A percentile compares a stretch with the other conserved stretches of the same genome.
Evolutionary conservation across 345 rosid species (phyloP).

Genomic region (Eucalyptus melliodora): DNA sequence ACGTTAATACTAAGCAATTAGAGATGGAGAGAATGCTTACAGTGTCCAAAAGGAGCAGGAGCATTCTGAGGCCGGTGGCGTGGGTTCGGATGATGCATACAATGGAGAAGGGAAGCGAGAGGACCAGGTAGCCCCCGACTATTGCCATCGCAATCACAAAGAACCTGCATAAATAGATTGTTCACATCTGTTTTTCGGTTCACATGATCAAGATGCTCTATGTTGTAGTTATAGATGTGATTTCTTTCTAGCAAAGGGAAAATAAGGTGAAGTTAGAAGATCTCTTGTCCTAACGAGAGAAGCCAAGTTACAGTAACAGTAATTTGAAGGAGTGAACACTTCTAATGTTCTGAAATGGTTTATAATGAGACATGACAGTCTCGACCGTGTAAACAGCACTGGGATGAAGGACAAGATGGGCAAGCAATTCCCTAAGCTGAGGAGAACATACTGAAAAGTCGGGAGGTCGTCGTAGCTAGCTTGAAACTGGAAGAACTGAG

Average conservation of each 20-base stretch:
- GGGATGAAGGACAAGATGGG: neutral
- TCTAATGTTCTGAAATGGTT: neutral
- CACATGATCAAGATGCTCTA: neutral
- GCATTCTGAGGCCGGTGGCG: slow-evolving; percentile 43
- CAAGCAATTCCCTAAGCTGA: neutral
- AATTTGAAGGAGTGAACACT: neutral
- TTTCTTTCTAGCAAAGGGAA: neutral
- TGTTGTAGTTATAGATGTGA: neutral
- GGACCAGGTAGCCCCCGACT: slow-evolving; percentile 52
- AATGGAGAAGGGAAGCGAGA: slow-evolving; percentile 78
- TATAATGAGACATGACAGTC: neutral
- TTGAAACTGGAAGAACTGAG: slow-evolving; percentile 85
- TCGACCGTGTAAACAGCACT: neutral
- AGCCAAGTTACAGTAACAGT: neutral
- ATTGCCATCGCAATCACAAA: slow-evolving; percentile 59
- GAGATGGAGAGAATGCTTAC: slow-evolving; percentile 13
- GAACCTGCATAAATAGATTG: slow-evolving; percentile 33
- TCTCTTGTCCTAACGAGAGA: neutral
- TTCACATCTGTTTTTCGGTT: neutral
- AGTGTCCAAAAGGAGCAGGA: slow-evolving; percentile 52
- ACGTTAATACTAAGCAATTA: neutral
- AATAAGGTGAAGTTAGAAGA: neutral
- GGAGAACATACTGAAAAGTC: slow-evolving; percentile 39
- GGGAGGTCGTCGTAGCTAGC: slow-evolving; percentile 79
- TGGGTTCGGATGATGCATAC: slow-evolving; percentile 62